These are phyloP conservation scores for Casuarina glauca DNA, from an alignment of 306 rosid species.

Conservation along the genomic window DNA sequence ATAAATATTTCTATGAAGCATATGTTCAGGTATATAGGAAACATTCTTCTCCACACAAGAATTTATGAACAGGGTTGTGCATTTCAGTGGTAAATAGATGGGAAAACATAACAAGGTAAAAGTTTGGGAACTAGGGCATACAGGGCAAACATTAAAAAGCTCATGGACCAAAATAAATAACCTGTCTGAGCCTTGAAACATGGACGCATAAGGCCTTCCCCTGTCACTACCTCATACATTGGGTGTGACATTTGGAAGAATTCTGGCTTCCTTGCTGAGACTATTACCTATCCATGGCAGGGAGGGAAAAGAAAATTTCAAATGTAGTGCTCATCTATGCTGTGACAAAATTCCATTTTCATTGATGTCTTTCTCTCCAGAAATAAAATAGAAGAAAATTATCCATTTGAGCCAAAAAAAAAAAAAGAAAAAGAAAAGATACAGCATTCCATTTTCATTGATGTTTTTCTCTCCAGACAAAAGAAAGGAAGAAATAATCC, in stretches of 20 bases:
- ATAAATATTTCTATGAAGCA: neutral
- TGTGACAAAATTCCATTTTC: neutral
- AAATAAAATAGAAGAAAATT: neutral
- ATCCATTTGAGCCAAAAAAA: neutral
- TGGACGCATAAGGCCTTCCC: constrained; percentile 93
- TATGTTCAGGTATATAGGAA: neutral
- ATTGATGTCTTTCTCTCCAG: neutral
- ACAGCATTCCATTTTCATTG: neutral
- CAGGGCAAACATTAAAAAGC: constrained; percentile 1
- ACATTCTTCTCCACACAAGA: neutral
- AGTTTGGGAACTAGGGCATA: neutral
- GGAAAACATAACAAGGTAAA: neutral
- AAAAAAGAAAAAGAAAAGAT: too few relatives aligned
- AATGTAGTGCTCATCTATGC: constrained; percentile 9
- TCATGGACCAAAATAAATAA: constrained; percentile 30
- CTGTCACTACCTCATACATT: constrained; percentile 96
- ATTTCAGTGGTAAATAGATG: neutral
- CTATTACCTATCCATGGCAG: constrained; percentile 60
- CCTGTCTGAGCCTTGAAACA: constrained; percentile 93
- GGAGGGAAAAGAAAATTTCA: constrained; percentile 7
- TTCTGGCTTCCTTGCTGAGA: constrained; percentile 97
- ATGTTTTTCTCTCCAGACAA: neutral
- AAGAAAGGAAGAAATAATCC: neutral
- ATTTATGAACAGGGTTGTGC: neutral
- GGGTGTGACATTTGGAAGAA: constrained; percentile 95